Percentiles rank a stretch among this genome's conserved stretches.
These are phyloP conservation scores for Aspergillus uvarum DNA, from an alignment of 2,329 filamentous ascomycete genomes.

Conservation along the genomic window DNA sequence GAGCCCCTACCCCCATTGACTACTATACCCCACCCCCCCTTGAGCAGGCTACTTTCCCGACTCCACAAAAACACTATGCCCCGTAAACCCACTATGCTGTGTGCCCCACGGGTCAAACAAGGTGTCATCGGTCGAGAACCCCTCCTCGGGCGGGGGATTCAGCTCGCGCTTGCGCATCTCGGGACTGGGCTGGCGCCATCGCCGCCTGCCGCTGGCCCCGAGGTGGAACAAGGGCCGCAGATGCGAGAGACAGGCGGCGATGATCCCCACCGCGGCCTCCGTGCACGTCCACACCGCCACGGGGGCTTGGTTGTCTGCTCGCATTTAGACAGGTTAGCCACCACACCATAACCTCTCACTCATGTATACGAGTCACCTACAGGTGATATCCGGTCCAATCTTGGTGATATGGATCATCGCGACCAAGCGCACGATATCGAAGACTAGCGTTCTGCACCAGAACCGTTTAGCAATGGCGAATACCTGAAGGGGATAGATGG, in stretches of 20 bases:
- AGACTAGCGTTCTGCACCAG: constrained; percentile 24
- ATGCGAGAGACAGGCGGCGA: constrained; percentile 32
- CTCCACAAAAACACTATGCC: background rate
- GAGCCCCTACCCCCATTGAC: too few relatives aligned
- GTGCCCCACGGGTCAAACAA: background rate
- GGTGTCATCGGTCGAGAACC: background rate
- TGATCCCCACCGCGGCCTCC: constrained; percentile 31
- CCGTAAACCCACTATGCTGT: background rate
- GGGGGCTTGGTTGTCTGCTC: constrained; percentile 29
- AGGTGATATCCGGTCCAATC: constrained; percentile 30
- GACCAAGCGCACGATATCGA: constrained; percentile 29
- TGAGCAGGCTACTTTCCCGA: background rate
- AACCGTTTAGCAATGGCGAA: background rate
- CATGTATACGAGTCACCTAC: constrained; percentile 16
- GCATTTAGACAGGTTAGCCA: background rate
- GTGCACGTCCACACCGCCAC: constrained; percentile 33
- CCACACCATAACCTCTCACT: background rate
- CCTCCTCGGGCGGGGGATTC: background rate
- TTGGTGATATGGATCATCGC: constrained; percentile 27
- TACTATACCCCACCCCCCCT: too few relatives aligned
- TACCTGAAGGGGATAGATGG: background rate
- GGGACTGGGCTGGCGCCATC: background rate
- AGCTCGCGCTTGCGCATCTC: background rate
- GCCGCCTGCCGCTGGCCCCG: background rate
- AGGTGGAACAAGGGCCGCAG: constrained; percentile 28